Evolutionary conservation across 2,329 filamentous ascomycete genomes (phyloP), one percentile per base, ranked within the genome.

Genomic region (Aspergillus sp.): DNA sequence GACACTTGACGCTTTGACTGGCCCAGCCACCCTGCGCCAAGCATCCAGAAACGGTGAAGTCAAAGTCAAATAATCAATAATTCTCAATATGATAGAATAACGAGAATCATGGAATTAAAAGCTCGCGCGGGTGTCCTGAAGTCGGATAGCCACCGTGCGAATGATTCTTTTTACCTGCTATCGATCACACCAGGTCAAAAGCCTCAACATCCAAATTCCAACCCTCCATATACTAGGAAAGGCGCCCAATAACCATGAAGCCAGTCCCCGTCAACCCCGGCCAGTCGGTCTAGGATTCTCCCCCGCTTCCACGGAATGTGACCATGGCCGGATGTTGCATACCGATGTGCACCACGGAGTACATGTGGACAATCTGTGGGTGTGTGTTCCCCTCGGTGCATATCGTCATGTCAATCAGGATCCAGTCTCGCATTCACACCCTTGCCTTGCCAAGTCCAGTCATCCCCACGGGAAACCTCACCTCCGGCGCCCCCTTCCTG

Each of bases 21-120:
- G 60, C 58, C 60, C 63, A 62, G 63, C 60, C 63, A 64, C 60
- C 46, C 42, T 45, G 52, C 26, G 61, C 59, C 61, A 62, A 63
- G 61, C 56, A 49, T 29, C 45, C 56, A 57, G 46, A 56, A 61
- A 46, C 49, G 26, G 46, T 51, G 49, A 4, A 26, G 24, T 5
- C 6, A 39, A 39, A 39, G 32, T 36, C 36, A 39, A 20, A 32
- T 24, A 24, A 54, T 26, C 7, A 10, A n/a, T 32, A 9, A 26
- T 14, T 14, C 9, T 18, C 18, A 14, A 36, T 16, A 42, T 22
- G 14, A 22, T 10, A 32, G 16, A 36, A 53, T 14, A 31, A 18
- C n/a, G 18, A 32, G 10, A 10, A 12, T 5, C 29, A 16, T 26
- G 26, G 9, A 9, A 9, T 7, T 29, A 29, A 7, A 7, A 29